Percentiles rank a stretch among this genome's conserved stretches.
Conservation (phyloP, 805 yeast genomes). For the Schwanniomyces polymorphus region DNA sequence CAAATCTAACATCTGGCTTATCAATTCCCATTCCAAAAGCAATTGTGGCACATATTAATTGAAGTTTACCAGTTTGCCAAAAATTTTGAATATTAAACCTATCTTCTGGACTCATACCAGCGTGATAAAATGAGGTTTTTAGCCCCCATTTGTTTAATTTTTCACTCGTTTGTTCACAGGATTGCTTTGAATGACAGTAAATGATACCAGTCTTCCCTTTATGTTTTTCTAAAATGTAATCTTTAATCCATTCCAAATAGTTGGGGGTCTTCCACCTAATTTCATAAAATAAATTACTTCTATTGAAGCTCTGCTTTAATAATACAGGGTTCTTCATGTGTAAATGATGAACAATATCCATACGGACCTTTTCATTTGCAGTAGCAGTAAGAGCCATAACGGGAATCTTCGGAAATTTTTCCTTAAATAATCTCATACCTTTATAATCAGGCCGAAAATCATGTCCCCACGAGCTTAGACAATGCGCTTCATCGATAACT, state of each 20-base stretch:
- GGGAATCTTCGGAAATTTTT: slow-evolving; percentile 76
- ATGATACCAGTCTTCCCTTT: slow-evolving; percentile 76
- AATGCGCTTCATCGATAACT: slow-evolving; percentile 97
- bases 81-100: slow-evolving; percentile 66
- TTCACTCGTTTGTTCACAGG: slow-evolving; percentile 80
- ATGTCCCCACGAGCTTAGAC: slow-evolving; percentile 98
- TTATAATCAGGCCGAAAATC: slow-evolving; percentile 97
- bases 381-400: slow-evolving; percentile 97
- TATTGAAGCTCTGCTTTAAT: slow-evolving; percentile 87
- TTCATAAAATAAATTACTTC: slow-evolving; percentile 81
- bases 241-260: slow-evolving; percentile 56
- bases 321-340: slow-evolving; percentile 60
- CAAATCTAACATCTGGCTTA: slow-evolving; percentile 92
- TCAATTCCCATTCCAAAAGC: slow-evolving; percentile 99
- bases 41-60: slow-evolving; percentile 92
- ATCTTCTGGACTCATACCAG: slow-evolving; percentile 86
- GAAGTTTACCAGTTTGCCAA: slow-evolving; percentile 77
- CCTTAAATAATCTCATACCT: slow-evolving; percentile 70
- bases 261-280: slow-evolving; percentile 65
- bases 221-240: slow-evolving; percentile 53
- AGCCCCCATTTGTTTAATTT: slow-evolving; percentile 61
- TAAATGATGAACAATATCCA: slow-evolving; percentile 82
- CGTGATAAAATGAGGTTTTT: slow-evolving; percentile 80
- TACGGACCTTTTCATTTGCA: slow-evolving; percentile 84
- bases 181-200: slow-evolving; percentile 86